Conservation (phyloP, 306 rosid genomes). For the Senna siamea region DNA sequence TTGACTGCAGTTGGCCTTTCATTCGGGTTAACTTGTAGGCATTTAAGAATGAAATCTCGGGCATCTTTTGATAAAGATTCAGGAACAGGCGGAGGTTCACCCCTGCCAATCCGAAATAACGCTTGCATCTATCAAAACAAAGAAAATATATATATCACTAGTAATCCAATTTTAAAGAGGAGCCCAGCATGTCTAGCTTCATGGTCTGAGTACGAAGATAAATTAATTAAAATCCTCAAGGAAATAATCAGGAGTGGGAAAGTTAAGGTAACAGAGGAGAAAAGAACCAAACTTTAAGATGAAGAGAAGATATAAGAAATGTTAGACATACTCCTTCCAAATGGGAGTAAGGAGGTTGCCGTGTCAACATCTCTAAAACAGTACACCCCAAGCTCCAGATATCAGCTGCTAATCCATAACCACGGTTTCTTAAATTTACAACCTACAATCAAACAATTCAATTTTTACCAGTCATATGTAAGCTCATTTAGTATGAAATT, state of each 20-base stretch:
- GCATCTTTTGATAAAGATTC: slow-evolving; percentile 52
- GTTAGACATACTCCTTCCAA: slow-evolving; percentile 56
- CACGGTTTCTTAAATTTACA: slow-evolving; percentile 46
- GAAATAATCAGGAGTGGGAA: neutral
- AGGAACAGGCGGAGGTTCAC: slow-evolving; percentile 51
- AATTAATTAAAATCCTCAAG: too few relatives aligned
- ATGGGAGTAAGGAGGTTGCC: slow-evolving; percentile 57
- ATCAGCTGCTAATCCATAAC: slow-evolving; percentile 58
- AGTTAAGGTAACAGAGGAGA: neutral
- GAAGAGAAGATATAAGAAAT: slow-evolving; percentile 7
- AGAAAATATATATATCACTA: neutral
- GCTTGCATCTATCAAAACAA: slow-evolving; percentile 45
- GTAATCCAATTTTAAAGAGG: neutral
- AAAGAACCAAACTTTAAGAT: neutral
- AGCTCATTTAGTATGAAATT: neutral
- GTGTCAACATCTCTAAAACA: slow-evolving; percentile 56
- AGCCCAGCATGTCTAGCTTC: too few relatives aligned
- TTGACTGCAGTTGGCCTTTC: slow-evolving; percentile 48
- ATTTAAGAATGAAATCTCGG: slow-evolving; percentile 49
- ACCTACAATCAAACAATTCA: slow-evolving; percentile 43
- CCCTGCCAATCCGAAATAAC: slow-evolving; percentile 45
- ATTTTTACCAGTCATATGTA: slow-evolving; percentile 1
- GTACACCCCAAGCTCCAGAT: slow-evolving; percentile 67
- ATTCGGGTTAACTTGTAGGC: slow-evolving; percentile 54
- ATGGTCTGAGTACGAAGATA: too few relatives aligned